Conservation (phyloP, 2,329 filamentous ascomycete species). For the Fusarium nygamai region DNA sequence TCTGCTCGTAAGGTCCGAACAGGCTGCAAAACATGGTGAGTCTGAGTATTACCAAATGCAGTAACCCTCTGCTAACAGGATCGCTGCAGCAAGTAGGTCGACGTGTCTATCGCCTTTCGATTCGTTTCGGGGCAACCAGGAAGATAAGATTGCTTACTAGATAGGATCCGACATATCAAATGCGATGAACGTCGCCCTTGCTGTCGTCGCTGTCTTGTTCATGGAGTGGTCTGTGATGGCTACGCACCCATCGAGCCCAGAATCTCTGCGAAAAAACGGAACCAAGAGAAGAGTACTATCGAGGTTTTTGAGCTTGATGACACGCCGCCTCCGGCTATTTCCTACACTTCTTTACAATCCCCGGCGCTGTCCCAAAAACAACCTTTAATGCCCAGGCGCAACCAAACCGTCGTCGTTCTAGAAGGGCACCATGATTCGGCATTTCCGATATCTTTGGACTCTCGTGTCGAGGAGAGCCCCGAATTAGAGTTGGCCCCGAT, state of each 20-base stretch:
- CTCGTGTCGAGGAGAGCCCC: neutral
- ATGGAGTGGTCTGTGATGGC: neutral
- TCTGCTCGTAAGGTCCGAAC: neutral
- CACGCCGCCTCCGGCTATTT: neutral
- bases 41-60: neutral
- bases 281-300: neutral
- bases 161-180: neutral
- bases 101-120: neutral
- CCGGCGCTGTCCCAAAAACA: too few species aligned
- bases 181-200: neutral
- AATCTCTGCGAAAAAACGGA: neutral
- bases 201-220: neutral
- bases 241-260: neutral
- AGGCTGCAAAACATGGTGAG: neutral
- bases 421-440: rapidly evolving
- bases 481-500: neutral
- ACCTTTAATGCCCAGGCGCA: neutral
- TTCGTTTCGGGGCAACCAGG: neutral
- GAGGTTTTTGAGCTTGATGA: neutral
- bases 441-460: neutral
- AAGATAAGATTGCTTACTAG: neutral
- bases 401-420: neutral
- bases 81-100: neutral
- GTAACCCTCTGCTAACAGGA: neutral
- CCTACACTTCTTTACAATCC: too few species aligned